phyloP scores from a whole-genome alignment of 768 basidiomycete species.

The Psilocybe subaeruginosa region DNA sequence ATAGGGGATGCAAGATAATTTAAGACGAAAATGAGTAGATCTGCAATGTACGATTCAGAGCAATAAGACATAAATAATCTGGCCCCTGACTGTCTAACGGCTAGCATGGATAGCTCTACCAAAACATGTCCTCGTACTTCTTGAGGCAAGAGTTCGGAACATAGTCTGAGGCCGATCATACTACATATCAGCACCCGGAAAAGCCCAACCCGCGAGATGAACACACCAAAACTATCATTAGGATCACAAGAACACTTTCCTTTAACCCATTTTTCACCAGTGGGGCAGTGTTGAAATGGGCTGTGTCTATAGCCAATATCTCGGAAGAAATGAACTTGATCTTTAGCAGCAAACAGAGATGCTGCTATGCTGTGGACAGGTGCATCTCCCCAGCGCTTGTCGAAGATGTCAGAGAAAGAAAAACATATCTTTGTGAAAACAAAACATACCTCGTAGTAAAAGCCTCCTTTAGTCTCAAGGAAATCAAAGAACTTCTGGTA shows the following conservation, averaged over 20 bases:
- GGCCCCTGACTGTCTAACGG: neutral
- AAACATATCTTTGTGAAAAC: neutral
- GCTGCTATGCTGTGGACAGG: slow-evolving; percentile 78
- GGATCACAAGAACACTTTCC: slow-evolving; percentile 77
- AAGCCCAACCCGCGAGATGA: neutral
- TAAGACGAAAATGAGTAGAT: neutral
- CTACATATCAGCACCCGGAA: neutral
- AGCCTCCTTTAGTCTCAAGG: slow-evolving; percentile 82
- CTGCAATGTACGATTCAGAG: neutral
- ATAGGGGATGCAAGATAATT: neutral
- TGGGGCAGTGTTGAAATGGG: slow-evolving; percentile 77
- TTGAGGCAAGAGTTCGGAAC: slow-evolving; percentile 41
- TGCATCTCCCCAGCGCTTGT: slow-evolving; percentile 82
- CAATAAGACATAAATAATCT: neutral
- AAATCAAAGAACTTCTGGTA: slow-evolving; percentile 85
- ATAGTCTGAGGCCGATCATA: slow-evolving; percentile 34
- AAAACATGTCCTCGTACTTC: slow-evolving; percentile 41
- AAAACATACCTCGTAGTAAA: slow-evolving; percentile 83
- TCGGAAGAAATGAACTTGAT: slow-evolving; percentile 79
- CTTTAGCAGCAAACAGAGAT: slow-evolving; percentile 71
- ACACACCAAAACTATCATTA: slow-evolving; percentile 69
- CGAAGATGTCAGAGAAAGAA: neutral
- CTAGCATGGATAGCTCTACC: neutral
- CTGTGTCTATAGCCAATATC: slow-evolving; percentile 88
- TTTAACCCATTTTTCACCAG: slow-evolving; percentile 53